Conservation (phyloP, 768 basidiomycete genomes). For the Russula griseocarnosa region DNA sequence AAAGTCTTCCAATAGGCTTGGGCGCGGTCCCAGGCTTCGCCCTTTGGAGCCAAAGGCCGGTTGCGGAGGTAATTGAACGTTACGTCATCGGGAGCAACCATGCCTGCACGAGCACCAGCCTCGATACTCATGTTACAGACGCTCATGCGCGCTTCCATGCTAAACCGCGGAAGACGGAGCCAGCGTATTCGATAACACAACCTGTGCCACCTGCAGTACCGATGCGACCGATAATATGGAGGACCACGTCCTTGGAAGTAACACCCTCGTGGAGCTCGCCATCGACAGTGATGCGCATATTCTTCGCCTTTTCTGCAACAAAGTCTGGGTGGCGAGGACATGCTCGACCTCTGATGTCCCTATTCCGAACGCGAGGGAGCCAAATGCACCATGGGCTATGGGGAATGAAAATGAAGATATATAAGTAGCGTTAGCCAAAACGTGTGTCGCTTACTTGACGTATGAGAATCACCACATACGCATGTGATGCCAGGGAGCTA, state of each 20-base stretch:
- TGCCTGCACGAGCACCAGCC: slow-evolving; percentile 59
- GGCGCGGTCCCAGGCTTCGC: slow-evolving; percentile 57
- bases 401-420: slow-evolving; percentile 7
- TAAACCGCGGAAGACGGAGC: slow-evolving; percentile 51
- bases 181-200: slow-evolving; percentile 60
- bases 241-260: slow-evolving; percentile 59
- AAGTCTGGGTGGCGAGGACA: slow-evolving; percentile 62
- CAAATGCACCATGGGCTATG: slow-evolving; percentile 60
- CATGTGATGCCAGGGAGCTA: slow-evolving; percentile 46
- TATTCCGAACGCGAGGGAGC: slow-evolving; percentile 63
- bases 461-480: slow-evolving; percentile 65
- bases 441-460: slow-evolving; percentile 44
- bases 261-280: slow-evolving; percentile 53
- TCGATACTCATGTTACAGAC: slow-evolving; percentile 70
- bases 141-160: slow-evolving; percentile 61
- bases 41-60: slow-evolving; percentile 55
- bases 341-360: slow-evolving; percentile 68
- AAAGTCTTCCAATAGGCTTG: slow-evolving; percentile 58
- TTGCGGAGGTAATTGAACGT: slow-evolving; percentile 59
- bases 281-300: slow-evolving; percentile 62
- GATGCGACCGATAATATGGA: slow-evolving; percentile 61
- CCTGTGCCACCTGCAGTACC: slow-evolving; percentile 65
- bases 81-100: slow-evolving; percentile 61
- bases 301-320: slow-evolving; percentile 60
- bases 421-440: neutral